Conservation (phyloP, 1,284 basidiomycete species). For the Abortiporus biennis region DNA sequence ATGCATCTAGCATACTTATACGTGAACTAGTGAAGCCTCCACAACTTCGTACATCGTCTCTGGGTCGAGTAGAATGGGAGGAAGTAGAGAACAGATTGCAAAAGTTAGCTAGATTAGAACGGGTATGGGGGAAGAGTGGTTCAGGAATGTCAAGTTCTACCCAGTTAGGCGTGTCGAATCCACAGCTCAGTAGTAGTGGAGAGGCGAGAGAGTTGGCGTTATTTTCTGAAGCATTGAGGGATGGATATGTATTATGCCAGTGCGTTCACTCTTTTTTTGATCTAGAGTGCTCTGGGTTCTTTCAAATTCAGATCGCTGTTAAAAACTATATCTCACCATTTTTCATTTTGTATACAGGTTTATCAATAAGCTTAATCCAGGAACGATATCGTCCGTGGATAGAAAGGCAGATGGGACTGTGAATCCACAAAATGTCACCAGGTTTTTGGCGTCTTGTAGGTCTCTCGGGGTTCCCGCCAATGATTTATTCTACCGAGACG, state of each 20-base stretch:
- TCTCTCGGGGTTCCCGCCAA: conserved; percentile 54
- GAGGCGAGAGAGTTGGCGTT: conserved; percentile 69
- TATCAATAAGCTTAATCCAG: conserved; percentile 66
- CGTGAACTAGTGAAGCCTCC: conserved; percentile 58
- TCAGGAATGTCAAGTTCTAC: conserved; percentile 34
- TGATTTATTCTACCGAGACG: conserved; percentile 64
- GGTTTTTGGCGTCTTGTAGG: conserved; percentile 67
- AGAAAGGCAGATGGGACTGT: conserved; percentile 60
- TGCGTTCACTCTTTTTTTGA: conserved; percentile 35
- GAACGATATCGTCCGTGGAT: conserved; percentile 57
- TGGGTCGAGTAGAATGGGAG: conserved; percentile 52
- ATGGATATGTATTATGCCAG: conserved; percentile 87
- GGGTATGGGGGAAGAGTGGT: conserved; percentile 62
- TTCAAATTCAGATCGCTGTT: too few relatives aligned
- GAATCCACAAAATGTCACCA: conserved; percentile 62
- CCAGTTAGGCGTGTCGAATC: conserved; percentile 32
- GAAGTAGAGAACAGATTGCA: conserved; percentile 67
- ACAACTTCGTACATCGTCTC: conserved; percentile 40
- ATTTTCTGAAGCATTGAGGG: conserved; percentile 70
- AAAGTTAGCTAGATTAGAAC: conserved; percentile 57
- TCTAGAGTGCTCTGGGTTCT: too few relatives aligned
- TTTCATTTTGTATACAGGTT: conserved; percentile 37
- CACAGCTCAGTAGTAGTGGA: conserved; percentile 41
- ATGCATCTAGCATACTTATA: conserved; percentile 55
- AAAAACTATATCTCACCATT: too few relatives aligned